Evolutionary conservation across 129 eudicot species (phyloP).

Genomic region (Pseudognaphalium luteoalbum): DNA sequence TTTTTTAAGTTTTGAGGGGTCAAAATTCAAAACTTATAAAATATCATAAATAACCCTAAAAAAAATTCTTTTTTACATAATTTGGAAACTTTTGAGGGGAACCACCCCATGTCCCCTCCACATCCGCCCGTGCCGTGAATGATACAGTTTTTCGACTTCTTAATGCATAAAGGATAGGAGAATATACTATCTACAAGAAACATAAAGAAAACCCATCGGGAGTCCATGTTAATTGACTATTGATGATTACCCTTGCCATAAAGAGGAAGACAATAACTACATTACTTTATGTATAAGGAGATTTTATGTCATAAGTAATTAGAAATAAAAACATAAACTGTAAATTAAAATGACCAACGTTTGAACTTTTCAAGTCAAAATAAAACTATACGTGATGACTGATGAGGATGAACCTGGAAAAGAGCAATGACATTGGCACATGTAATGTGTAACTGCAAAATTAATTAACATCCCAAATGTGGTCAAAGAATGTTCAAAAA

Average conservation of each 20-base stretch:
- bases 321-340: background rate
- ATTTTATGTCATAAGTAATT: too few relatives aligned
- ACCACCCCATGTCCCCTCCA: too few relatives aligned
- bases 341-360: background rate
- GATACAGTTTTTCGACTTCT: conserved; percentile 43
- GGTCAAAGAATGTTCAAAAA: background rate
- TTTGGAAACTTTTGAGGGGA: too few relatives aligned
- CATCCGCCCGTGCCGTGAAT: conserved; percentile 15
- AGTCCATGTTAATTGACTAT: background rate
- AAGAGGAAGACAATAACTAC: too few relatives aligned
- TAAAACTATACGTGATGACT: background rate
- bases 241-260: too few relatives aligned
- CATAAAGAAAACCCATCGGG: conserved; percentile 2
- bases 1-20: too few relatives aligned
- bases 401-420: conserved; percentile 46
- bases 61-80: too few relatives aligned
- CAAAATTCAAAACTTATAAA: too few relatives aligned
- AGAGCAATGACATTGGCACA: conserved; percentile 79
- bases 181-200: conserved; percentile 45
- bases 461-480: conserved; percentile 2
- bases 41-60: too few relatives aligned
- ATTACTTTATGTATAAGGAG: background rate
- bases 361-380: background rate
- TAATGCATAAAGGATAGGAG: conserved; percentile 38
- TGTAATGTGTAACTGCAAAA: conserved; percentile 67